A percentile compares a stretch with the other conserved stretches of the same genome.
These are phyloP conservation scores for Neurospora sp. DNA, from an alignment of 2,329 filamentous ascomycete genomes.

Conservation along the genomic window DNA sequence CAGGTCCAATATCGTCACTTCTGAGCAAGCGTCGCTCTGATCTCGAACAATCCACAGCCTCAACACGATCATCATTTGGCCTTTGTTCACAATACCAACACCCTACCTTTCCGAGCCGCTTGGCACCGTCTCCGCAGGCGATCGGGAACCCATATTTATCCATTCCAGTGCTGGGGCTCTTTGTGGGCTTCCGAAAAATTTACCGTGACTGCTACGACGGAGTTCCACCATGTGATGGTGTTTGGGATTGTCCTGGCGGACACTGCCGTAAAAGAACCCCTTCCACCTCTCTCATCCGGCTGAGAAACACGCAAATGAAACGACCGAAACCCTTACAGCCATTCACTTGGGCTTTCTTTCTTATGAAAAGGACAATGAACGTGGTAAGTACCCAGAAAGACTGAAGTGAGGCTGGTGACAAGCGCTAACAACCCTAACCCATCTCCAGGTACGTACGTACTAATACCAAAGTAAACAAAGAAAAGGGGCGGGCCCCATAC, in stretches of 20 bases:
- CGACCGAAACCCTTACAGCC: background rate
- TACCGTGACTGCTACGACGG: background rate
- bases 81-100: background rate
- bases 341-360: background rate
- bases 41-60: background rate
- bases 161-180: background rate
- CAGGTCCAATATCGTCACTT: background rate
- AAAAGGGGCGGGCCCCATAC: background rate
- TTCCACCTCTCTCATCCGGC: background rate
- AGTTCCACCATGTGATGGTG: background rate
- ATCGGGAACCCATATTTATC: background rate
- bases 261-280: background rate
- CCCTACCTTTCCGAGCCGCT: background rate
- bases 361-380: background rate
- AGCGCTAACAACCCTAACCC: background rate
- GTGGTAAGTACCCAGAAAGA: background rate
- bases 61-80: background rate
- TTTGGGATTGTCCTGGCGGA: background rate
- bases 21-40: background rate
- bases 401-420: background rate
- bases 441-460: background rate
- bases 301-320: background rate
- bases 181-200: background rate
- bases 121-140: background rate
- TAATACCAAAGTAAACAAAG: background rate